These are phyloP conservation scores for Neonectria faginata DNA, from an alignment of 2,329 filamentous ascomycete genomes.

Conservation along the genomic window DNA sequence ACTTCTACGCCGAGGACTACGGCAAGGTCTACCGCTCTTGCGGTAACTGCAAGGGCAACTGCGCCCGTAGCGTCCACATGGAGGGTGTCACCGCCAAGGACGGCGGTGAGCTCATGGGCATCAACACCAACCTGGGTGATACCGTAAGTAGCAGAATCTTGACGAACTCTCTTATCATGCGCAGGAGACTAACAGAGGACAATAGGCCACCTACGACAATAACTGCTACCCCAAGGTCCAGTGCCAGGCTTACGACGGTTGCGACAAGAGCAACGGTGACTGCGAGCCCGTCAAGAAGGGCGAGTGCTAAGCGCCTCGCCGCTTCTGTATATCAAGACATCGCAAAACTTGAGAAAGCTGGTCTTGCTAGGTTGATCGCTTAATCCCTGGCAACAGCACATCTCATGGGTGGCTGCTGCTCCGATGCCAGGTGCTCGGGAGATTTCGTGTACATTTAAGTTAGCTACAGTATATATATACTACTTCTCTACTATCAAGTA, in stretches of 20 bases:
- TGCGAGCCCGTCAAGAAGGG: constrained; percentile 46
- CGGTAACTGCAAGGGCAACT: constrained; percentile 47
- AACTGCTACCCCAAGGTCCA: constrained; percentile 46
- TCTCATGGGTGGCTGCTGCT: background rate
- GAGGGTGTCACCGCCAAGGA: constrained; percentile 55
- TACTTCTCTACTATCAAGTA: background rate
- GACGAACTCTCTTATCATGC: background rate
- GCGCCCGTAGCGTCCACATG: constrained; percentile 57
- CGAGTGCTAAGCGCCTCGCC: constrained; percentile 40
- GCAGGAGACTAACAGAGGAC: constrained; percentile 15
- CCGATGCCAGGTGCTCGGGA: background rate
- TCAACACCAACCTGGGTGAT: constrained; percentile 52
- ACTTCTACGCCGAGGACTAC: constrained; percentile 59
- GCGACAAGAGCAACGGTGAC: constrained; percentile 45
- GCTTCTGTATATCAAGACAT: background rate
- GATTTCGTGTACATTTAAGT: background rate
- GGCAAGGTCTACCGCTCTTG: constrained; percentile 55
- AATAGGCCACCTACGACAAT: constrained; percentile 47
- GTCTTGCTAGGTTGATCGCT: background rate
- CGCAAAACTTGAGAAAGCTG: background rate
- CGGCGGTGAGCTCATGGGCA: constrained; percentile 59
- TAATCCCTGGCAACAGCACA: background rate
- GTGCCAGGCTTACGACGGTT: constrained; percentile 48
- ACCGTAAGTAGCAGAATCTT: constrained; percentile 26
- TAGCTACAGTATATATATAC: background rate